Evolutionary conservation across 495 filamentous ascomycete genomes (phyloP), one percentile per base, ranked within the genome.

Genomic region (Chaetomium cochliodes): DNA sequence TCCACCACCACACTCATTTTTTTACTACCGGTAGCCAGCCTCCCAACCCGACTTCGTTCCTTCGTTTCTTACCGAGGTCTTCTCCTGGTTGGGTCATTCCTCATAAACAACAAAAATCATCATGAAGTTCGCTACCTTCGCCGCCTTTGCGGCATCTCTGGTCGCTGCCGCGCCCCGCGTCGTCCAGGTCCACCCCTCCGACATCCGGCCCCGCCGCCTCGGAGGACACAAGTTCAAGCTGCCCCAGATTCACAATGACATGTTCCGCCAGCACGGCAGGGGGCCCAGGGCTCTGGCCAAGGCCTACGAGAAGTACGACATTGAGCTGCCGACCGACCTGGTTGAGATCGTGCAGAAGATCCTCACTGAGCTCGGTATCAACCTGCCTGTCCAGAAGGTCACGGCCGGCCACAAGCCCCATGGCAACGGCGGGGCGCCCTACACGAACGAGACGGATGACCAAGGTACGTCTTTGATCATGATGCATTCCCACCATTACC

Each of bases 141-240:
- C 71, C 56, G 67, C 71, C 54, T 60, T 70, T 53, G 68, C 70
- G 63, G 63, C 66, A 15, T 74, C 69, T 30, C 50, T 74, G 56
- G 65, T 74, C 54, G 68, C 65, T 20, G 69, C 53, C 33, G 66
- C 65, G 18, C 73, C 73, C 12, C 58, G 54, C 0, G 64, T 67
- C 42, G 41, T 70, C 57, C 54, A 65, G 42, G 67, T 71, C 33
- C 47, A 53, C 39, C 55, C 66, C 23, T 47, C 66, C 12, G 67
- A 73, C 59, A 65, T 76, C 67, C 53, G 73, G 54, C 65, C 77
- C 15, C 67, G 74, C 20, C 73, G 68, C 3, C 62, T 77, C 8
- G 78, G 77, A 8, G 80, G 79, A 1, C 65, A 72, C 63, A 75
- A 73, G 4, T 79, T 80, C 67, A 77, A 74, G 65, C 60, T 82